A percentile compares a stretch with the other conserved stretches of the same genome.
Conservation (phyloP, 345 rosid species). For the Zanthoxylum bungeanum region DNA sequence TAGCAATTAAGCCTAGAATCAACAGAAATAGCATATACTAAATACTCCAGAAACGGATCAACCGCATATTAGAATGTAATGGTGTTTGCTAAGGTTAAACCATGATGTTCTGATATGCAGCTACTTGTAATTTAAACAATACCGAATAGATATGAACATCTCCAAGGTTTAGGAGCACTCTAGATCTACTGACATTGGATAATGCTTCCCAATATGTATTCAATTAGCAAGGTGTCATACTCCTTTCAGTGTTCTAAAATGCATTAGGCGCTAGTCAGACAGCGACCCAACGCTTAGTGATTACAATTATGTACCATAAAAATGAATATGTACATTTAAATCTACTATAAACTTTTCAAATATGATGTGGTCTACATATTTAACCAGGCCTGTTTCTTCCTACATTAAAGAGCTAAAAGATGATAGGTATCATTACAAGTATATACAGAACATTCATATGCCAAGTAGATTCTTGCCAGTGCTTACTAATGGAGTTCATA, state of each 20-base stretch:
- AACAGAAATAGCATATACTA: background rate
- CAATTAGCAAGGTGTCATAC: background rate
- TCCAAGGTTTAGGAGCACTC: background rate
- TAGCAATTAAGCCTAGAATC: background rate
- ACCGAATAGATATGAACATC: background rate
- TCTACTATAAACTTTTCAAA: background rate
- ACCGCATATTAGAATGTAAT: background rate
- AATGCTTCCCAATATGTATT: background rate
- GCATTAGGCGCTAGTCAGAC: no score
- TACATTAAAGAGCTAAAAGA: background rate
- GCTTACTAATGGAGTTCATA: background rate
- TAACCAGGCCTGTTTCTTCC: background rate
- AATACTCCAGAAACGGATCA: background rate
- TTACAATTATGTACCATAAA: background rate
- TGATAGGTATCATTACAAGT: background rate
- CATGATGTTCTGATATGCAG: background rate
- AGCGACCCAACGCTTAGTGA: no score
- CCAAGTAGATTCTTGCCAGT: background rate
- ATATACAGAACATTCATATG: no score
- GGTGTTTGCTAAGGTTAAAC: background rate
- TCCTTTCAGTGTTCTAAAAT: no score
- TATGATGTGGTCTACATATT: background rate
- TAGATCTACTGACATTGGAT: background rate
- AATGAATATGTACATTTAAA: background rate
- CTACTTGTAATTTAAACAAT: background rate